Evolutionary conservation across 768 basidiomycete genomes (phyloP).

Genomic region (Cantharellus cinnabarinus): DNA sequence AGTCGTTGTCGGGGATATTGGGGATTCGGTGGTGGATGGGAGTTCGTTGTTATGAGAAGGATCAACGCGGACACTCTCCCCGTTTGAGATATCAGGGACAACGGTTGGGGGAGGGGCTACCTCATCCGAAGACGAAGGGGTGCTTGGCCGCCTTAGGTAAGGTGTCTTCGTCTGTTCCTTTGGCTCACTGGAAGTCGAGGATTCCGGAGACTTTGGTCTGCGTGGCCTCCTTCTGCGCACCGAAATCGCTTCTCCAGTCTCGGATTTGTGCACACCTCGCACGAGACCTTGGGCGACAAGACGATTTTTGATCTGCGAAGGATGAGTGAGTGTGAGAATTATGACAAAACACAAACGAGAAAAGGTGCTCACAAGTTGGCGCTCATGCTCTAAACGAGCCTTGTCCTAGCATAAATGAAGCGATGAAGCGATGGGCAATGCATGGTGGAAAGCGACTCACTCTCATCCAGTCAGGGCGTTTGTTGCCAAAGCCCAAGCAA

Average conservation of each 20-base stretch:
- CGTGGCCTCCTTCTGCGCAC: no score
- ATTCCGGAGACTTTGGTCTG: no score
- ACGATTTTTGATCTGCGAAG: conserved; percentile 7
- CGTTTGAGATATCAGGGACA: no score
- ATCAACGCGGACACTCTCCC: no score
- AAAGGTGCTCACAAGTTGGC: neutral
- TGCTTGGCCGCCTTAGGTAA: no score
- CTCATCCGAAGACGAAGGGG: no score
- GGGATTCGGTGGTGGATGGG: no score
- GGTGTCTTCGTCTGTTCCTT: no score
- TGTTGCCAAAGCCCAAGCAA: conserved; percentile 7
- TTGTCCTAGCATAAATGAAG: neutral
- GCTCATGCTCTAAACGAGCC: neutral
- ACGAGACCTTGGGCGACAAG: conserved; percentile 8
- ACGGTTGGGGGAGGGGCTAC: no score
- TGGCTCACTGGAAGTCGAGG: no score
- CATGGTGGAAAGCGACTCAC: neutral
- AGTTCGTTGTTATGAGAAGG: no score
- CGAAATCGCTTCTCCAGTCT: neutral
- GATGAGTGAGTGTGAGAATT: neutral
- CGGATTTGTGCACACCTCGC: conserved; percentile 4
- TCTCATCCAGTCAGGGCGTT: conserved; percentile 8
- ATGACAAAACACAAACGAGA: neutral
- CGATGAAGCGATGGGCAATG: neutral
- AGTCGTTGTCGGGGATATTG: no score